phyloP scores from a whole-genome alignment of 176 grass and related monocot genomes.

The Hyparrhenia diplandra region DNA sequence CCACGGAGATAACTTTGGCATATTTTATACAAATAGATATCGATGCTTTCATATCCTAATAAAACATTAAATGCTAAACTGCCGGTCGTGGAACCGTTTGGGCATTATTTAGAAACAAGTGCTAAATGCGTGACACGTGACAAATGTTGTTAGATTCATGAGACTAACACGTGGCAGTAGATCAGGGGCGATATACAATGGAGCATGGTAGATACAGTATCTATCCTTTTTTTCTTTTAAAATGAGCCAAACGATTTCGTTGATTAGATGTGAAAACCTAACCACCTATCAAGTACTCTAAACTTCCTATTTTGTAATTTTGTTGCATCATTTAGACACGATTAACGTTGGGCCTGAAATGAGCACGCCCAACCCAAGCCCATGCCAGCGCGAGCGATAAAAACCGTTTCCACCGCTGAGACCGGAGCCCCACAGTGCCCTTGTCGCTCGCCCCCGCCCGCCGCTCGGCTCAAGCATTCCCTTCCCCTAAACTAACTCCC shows the following conservation, averaged over 20 bases:
- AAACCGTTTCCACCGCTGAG: slow-evolving; percentile 8
- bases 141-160: no score
- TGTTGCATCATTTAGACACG: background rate
- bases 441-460: background rate
- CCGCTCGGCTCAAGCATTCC: background rate
- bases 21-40: no score
- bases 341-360: background rate
- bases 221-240: no score
- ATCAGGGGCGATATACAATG: no score
- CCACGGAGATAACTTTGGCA: no score
- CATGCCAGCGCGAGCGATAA: background rate
- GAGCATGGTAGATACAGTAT: no score
- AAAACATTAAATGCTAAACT: background rate
- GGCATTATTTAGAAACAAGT: background rate
- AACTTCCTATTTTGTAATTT: background rate
- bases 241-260: no score
- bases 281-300: background rate
- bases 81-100: background rate
- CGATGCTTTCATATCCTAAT: no score
- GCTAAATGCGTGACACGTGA: no score
- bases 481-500: background rate
- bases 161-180: no score
- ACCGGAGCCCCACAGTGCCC: background rate
- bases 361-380: background rate
- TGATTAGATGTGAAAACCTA: background rate